phyloP scores from a whole-genome alignment of 2,329 filamentous ascomycete genomes.

The Penicillium sp. region DNA sequence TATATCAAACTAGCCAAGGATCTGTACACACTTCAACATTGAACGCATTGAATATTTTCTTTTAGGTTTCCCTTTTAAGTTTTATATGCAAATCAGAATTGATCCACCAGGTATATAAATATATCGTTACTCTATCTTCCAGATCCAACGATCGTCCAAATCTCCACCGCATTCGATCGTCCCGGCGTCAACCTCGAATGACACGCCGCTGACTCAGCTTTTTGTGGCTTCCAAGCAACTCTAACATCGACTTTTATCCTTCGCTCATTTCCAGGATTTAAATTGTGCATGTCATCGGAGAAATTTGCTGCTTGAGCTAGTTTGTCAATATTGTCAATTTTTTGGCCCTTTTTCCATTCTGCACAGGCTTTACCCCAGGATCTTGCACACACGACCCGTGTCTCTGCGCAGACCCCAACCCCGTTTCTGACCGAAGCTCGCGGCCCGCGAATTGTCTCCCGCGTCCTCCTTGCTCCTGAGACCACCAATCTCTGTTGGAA shows the following conservation, averaged over 20 bases:
- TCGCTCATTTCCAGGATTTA: slow-evolving; percentile 1
- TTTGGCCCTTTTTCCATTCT: slow-evolving; percentile 8
- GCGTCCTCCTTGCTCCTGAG: neutral
- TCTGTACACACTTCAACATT: neutral
- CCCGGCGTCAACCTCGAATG: neutral
- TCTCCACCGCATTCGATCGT: slow-evolving; percentile 1
- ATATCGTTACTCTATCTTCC: neutral
- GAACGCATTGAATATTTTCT: too few relatives aligned
- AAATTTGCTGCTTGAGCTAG: neutral
- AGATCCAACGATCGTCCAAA: neutral
- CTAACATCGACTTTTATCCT: slow-evolving; percentile 4
- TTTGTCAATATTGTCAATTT: neutral
- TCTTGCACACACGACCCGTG: neutral
- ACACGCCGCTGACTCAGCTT: slow-evolving; percentile 8
- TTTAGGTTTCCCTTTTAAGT: too few relatives aligned
- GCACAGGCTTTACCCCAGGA: slow-evolving; percentile 1
- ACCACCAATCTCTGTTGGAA: slow-evolving; percentile 3
- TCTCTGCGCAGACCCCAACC: slow-evolving; percentile 1
- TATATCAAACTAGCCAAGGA: neutral
- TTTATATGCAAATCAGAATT: neutral
- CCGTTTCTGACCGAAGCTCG: slow-evolving; percentile 2
- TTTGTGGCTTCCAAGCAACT: slow-evolving; percentile 1
- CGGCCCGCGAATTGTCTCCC: slow-evolving; percentile 2
- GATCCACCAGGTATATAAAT: neutral
- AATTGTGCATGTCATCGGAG: slow-evolving; percentile 1